These are phyloP conservation scores for Picochlorum sp. DNA, from an alignment of 139 green algal species.

Conservation along the genomic window DNA sequence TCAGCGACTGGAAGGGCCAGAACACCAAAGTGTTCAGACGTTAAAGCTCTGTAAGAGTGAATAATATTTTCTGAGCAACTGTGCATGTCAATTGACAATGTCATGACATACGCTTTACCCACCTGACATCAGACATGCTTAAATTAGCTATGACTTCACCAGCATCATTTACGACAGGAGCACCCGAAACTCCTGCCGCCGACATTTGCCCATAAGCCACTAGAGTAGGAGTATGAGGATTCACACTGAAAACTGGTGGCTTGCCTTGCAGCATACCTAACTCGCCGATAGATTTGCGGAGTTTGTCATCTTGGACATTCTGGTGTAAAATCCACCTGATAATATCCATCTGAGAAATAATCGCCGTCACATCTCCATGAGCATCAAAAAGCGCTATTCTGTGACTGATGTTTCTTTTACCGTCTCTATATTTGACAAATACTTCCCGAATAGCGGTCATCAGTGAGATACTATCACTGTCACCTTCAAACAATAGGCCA, in stretches of 20 bases:
- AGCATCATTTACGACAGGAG: slow-evolving; percentile 42
- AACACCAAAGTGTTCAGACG: slow-evolving; percentile 54
- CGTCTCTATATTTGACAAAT: slow-evolving; percentile 7
- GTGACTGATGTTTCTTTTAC: slow-evolving; percentile 16
- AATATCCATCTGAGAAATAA: slow-evolving; percentile 37
- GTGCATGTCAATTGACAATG: too few relatives aligned
- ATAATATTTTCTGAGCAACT: too few relatives aligned
- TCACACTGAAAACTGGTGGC: slow-evolving; percentile 32
- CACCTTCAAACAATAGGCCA: slow-evolving; percentile 47
- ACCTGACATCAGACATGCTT: slow-evolving; percentile 56
- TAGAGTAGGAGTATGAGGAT: slow-evolving; percentile 47
- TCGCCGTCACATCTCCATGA: slow-evolving; percentile 46
- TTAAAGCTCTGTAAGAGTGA: too few relatives aligned
- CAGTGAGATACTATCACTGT: slow-evolving; percentile 28
- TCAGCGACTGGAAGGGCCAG: slow-evolving; percentile 69
- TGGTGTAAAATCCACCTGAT: slow-evolving; percentile 18
- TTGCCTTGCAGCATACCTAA: slow-evolving; percentile 33
- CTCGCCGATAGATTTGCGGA: slow-evolving; percentile 7
- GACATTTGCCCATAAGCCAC: slow-evolving; percentile 52
- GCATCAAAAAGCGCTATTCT: slow-evolving; percentile 47
- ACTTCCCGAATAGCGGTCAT: slow-evolving; percentile 32
- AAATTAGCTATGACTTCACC: slow-evolving; percentile 66
- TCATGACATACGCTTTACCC: too few relatives aligned
- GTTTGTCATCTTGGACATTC: not conserved
- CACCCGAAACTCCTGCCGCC: slow-evolving; percentile 34